Evolutionary conservation across 345 rosid genomes (phyloP).

Genomic region (Linum lewisii): DNA sequence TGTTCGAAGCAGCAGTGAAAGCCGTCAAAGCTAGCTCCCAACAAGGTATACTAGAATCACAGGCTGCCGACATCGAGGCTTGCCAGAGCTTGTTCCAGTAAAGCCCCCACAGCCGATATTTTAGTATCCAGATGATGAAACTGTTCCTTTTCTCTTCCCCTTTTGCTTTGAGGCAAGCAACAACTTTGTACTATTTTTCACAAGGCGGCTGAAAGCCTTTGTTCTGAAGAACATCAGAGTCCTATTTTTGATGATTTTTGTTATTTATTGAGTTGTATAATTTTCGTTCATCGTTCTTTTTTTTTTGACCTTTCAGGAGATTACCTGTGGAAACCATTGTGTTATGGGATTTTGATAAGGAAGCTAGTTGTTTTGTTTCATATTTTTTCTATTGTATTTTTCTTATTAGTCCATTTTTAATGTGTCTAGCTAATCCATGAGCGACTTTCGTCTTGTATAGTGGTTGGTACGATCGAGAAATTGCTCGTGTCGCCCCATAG

Average conservation of each 20-base stretch:
- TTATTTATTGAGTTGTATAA: background rate
- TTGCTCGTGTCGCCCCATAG: too few relatives aligned
- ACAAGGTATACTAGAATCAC: slow-evolving; percentile 36
- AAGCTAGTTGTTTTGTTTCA: background rate
- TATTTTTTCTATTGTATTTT: too few relatives aligned
- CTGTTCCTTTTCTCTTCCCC: background rate
- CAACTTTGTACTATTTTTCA: background rate
- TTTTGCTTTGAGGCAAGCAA: background rate
- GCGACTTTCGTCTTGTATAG: too few relatives aligned
- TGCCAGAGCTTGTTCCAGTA: slow-evolving; percentile 40
- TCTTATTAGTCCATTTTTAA: too few relatives aligned
- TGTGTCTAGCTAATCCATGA: too few relatives aligned
- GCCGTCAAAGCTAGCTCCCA: slow-evolving; percentile 29
- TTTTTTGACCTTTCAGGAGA: background rate
- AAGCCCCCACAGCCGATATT: background rate
- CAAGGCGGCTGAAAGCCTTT: background rate
- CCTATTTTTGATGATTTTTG: background rate
- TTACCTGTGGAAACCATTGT: slow-evolving; percentile 1
- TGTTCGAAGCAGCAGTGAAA: slow-evolving; percentile 44
- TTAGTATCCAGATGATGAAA: background rate
- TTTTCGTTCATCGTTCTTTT: background rate
- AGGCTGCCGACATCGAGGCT: slow-evolving; percentile 46
- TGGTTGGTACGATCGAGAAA: too few relatives aligned
- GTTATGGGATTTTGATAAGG: background rate
- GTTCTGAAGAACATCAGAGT: background rate